Percentiles rank a stretch among this genome's conserved stretches.
Evolutionary conservation across 2,329 filamentous ascomycete genomes (phyloP).

Genomic region (Esteya vermicola): DNA sequence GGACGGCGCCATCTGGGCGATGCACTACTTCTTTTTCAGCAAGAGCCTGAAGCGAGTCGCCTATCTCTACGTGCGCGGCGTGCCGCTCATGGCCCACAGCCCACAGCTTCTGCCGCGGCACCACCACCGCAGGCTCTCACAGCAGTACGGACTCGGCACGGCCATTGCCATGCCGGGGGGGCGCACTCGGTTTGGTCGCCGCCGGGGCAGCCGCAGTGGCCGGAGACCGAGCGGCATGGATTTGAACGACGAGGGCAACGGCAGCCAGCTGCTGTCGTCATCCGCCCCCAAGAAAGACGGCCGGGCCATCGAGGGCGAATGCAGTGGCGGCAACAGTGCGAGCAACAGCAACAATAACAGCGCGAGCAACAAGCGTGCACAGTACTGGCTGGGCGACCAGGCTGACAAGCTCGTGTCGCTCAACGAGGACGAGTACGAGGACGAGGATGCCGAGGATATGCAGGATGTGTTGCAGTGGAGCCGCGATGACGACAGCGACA

Average conservation of each 20-base stretch:
- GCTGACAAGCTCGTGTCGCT: slow-evolving; percentile 28
- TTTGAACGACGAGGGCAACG: background rate
- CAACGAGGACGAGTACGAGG: slow-evolving; percentile 30
- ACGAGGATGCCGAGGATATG: slow-evolving; percentile 34
- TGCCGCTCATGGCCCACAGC: slow-evolving; percentile 58
- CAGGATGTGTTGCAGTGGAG: slow-evolving; percentile 42
- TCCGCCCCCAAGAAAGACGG: too few species aligned
- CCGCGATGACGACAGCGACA: slow-evolving; percentile 41
- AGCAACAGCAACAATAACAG: slow-evolving; percentile 12
- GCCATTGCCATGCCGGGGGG: slow-evolving; percentile 6
- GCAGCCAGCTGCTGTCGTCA: background rate
- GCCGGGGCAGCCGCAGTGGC: slow-evolving; percentile 8
- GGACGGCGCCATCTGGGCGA: slow-evolving; percentile 85
- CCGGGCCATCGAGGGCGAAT: background rate
- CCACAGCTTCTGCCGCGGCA: slow-evolving; percentile 27
- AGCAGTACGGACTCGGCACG: slow-evolving; percentile 2
- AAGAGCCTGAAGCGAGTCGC: slow-evolving; percentile 81
- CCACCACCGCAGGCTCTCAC: slow-evolving; percentile 8
- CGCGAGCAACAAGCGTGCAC: slow-evolving; percentile 56
- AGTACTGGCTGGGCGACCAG: slow-evolving; percentile 73
- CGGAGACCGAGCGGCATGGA: slow-evolving; percentile 1
- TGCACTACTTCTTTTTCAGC: slow-evolving; percentile 98
- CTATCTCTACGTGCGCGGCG: slow-evolving; percentile 84
- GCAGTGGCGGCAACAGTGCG: background rate
- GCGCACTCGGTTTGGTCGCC: slow-evolving; percentile 3